Percentiles rank a stretch among this genome's conserved stretches.
Evolutionary conservation across 1,139 yeast species (phyloP).

Genomic region (Scheffersomyces lignicola): DNA sequence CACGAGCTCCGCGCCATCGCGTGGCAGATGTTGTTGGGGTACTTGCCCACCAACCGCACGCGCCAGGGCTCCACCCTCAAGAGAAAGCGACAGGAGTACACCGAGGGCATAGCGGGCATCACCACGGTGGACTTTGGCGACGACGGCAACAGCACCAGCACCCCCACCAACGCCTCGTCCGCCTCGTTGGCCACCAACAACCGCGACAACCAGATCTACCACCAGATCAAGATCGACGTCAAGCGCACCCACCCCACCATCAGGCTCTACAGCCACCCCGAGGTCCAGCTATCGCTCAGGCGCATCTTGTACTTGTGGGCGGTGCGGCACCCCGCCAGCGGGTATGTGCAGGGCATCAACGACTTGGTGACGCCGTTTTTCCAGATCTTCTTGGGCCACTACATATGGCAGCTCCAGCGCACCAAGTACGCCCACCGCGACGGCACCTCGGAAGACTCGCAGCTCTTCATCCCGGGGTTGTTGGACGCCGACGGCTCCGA

Average conservation of each 20-base stretch:
- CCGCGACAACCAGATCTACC: constrained; percentile 81
- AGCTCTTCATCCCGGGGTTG: constrained; percentile 38
- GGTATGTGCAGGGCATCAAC: constrained; percentile 98
- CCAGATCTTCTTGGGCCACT: constrained; percentile 79
- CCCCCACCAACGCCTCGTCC: constrained; percentile 18
- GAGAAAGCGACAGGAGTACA: constrained; percentile 83
- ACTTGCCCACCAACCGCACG: constrained; percentile 80
- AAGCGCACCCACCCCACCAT: constrained; percentile 92
- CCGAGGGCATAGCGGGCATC: constrained; percentile 56
- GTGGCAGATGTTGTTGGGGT: constrained; percentile 90
- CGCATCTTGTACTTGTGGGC: constrained; percentile 92
- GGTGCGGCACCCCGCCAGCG: constrained; percentile 95
- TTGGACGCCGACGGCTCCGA: constrained; percentile 16
- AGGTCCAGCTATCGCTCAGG: constrained; percentile 78
- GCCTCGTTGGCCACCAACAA: constrained; percentile 20
- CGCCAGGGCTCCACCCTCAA: constrained; percentile 70
- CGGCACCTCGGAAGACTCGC: constrained; percentile 22
- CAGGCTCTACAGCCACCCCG: constrained; percentile 63
- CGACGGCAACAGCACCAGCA: constrained; percentile 15
- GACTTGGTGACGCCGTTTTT: constrained; percentile 93
- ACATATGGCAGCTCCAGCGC: constrained; percentile 50
- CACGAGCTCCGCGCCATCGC: constrained; percentile 74
- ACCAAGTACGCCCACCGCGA: constrained; percentile 15
- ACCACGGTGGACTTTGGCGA: constrained; percentile 51
- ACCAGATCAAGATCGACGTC: constrained; percentile 93